phyloP scores from a whole-genome alignment of 1,284 basidiomycete genomes.

The Fomitopsis betulina region DNA sequence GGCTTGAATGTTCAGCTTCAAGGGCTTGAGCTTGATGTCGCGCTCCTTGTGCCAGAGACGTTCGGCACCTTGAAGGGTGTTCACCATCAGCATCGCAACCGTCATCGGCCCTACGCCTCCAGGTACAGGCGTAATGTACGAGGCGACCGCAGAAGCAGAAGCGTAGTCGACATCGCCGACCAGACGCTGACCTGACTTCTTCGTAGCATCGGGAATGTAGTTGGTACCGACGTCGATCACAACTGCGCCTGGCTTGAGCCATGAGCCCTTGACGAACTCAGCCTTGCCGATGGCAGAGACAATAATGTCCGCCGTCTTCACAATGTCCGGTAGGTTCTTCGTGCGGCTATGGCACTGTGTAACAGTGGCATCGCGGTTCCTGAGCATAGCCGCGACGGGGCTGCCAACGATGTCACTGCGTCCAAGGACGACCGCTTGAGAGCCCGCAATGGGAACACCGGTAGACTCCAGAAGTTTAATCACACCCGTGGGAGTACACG shows the following conservation, averaged over 20 bases:
- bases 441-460: constrained; percentile 69
- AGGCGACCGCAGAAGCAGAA: constrained; percentile 74
- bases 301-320: constrained; percentile 86
- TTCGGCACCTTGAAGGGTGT: constrained; percentile 85
- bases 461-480: constrained; percentile 88
- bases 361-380: constrained; percentile 91
- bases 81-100: constrained; percentile 97
- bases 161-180: constrained; percentile 95
- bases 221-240: constrained; percentile 99
- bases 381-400: constrained; percentile 88
- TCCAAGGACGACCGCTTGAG: constrained; percentile 90
- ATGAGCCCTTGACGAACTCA: constrained; percentile 87
- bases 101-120: constrained; percentile 99
- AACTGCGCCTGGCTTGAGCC: constrained; percentile 93
- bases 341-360: constrained; percentile 97
- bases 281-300: constrained; percentile 93
- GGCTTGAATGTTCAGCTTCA: constrained; percentile 74
- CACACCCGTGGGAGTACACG: constrained; percentile 95
- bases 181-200: constrained; percentile 94
- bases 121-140: constrained; percentile 94
- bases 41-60: constrained; percentile 71
- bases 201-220: constrained; percentile 86
- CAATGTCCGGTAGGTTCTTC: constrained; percentile 74
- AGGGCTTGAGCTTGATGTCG: constrained; percentile 68
- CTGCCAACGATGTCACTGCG: constrained; percentile 98